Base-by-base conservation (phyloP, 2,329 filamentous ascomycete genomes). In the Hansfordia pulvinata region DNA sequence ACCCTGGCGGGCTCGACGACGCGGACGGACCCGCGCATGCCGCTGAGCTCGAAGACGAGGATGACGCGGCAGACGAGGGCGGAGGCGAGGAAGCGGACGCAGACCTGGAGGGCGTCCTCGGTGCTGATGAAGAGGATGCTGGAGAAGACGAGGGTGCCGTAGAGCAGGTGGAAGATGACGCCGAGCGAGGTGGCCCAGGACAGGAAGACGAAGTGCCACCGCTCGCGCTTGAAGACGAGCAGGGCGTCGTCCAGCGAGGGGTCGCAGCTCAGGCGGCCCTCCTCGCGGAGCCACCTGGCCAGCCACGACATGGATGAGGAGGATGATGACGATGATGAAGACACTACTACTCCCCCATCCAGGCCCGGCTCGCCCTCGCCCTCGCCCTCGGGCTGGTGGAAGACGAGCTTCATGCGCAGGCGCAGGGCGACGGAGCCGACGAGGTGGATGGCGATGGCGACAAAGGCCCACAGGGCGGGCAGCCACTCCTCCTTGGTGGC, bases 1-100 rank as follows among this genome's bases (percentile, higher is more conserved):
- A n/a, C n/a, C n/a, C n/a, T n/a, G n/a, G 7, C 56, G 64, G 38
- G 62, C 57, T 23, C 85, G 80, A 80, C 42, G 85, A 52, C 40
- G 60, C 33, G 71, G 77, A 42, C 80, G 69, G 62, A 23, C 21
- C 28, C 32, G 27, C 21, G 29, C 32, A 36, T 31, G 7, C 35
- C 35, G 5, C 31, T 25, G 17, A 39, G 20, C 28, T 39, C 36
- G 6, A 35, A 10, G 13, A 30, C 27, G 11, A 35, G 26, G 13
- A 39, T 28, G 2, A 26, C 36, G 7, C 36, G 33, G 14, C 35
- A 39, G 12, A 32, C 31, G 2, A 39, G 20, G 4, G 36, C 26
- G 16, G 32, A 37, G 7, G 33, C 23, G 3, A 31, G 16, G 20
- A 37, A 39, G 11, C 35, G 16, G 5, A 17, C 29, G 8, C 33